Percentiles rank a stretch among this genome's conserved stretches.
These are phyloP conservation scores for Jatropha podagrica DNA, from an alignment of 441 rosid species.

Conservation along the genomic window DNA sequence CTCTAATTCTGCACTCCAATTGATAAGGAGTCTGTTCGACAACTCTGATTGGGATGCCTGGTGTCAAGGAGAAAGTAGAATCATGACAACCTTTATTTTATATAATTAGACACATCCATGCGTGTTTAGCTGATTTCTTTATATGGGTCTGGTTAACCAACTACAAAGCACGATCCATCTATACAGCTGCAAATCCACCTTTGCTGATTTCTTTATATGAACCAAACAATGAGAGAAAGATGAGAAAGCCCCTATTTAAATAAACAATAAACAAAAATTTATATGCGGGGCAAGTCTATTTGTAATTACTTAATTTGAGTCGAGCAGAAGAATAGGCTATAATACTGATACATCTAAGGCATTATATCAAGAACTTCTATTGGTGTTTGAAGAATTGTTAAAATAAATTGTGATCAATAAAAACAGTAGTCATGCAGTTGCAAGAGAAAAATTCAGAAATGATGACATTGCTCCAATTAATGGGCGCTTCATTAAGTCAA, in stretches of 20 bases:
- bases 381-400: no score
- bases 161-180: neutral
- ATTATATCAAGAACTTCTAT: no score
- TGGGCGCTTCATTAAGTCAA: no score
- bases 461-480: no score
- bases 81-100: neutral
- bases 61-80: neutral
- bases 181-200: neutral
- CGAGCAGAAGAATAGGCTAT: no score
- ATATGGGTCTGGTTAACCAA: neutral
- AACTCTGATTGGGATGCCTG: neutral
- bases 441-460: no score
- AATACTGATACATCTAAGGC: no score
- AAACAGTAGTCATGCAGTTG: no score
- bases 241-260: neutral
- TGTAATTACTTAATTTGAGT: no score
- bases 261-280: neutral
- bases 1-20: neutral
- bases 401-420: no score
- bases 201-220: neutral
- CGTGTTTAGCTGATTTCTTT: neutral
- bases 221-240: neutral
- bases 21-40: neutral
- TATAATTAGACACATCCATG: neutral
- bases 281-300: no score